Conservation (phyloP, 225 moss, liverwort and hornwort species). For the Bryoerythrophyllum caledonicum region DNA sequence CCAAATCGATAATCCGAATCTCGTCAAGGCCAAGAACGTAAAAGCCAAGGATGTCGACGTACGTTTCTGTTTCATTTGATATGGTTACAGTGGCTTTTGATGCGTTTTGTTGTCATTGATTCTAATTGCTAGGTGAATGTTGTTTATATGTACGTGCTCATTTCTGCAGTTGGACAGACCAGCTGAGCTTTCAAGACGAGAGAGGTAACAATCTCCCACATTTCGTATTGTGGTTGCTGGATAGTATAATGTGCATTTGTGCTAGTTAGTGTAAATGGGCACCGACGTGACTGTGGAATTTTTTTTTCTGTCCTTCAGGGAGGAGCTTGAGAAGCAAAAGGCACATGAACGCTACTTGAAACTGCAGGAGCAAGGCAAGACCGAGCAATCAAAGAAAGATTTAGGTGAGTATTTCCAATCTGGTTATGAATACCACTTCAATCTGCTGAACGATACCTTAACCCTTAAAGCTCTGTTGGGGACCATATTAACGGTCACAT, state of each 20-base stretch:
- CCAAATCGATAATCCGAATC: constrained; percentile 94
- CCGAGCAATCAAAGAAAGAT: constrained; percentile 98
- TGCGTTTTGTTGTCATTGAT: background rate
- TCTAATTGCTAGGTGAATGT: background rate
- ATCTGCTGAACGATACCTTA: too few relatives aligned
- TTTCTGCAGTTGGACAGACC: constrained; percentile 82
- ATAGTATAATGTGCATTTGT: background rate
- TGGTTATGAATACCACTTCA: background rate
- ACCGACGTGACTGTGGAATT: background rate
- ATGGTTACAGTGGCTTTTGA: background rate
- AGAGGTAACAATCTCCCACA: constrained; percentile 54
- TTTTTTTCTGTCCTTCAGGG: constrained; percentile 38
- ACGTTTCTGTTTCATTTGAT: constrained; percentile 26
- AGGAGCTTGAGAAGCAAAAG: constrained; percentile 96
- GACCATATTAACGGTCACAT: too few relatives aligned
- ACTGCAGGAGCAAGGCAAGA: constrained; percentile 99
- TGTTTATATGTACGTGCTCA: background rate
- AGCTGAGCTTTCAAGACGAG: constrained; percentile 95
- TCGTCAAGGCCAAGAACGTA: constrained; percentile 77
- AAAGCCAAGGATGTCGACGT: constrained; percentile 98
- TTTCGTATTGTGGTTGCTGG: background rate
- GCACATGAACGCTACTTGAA: constrained; percentile 97
- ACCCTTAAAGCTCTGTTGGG: too few relatives aligned
- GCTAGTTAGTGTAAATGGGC: background rate
- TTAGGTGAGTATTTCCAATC: constrained; percentile 47